These are phyloP conservation scores for Cochlearia excelsa DNA, from an alignment of 345 rosid species.

Conservation along the genomic window DNA sequence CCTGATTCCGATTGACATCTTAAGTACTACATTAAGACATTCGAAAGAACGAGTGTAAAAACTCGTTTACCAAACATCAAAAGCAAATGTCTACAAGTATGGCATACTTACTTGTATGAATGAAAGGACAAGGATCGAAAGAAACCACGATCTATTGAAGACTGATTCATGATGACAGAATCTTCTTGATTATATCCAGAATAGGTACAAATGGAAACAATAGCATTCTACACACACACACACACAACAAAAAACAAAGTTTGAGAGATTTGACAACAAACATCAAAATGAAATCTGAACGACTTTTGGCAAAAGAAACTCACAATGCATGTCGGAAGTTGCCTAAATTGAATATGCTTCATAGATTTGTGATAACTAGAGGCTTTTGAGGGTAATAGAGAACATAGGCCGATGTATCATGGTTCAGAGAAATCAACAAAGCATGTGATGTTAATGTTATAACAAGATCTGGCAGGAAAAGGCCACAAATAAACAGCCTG, in stretches of 20 bases:
- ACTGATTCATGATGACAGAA: slow-evolving; percentile 97
- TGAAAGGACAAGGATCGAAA: slow-evolving; percentile 92
- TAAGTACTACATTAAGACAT: too few species aligned
- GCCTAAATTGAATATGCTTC: slow-evolving; percentile 99
- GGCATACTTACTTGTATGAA: slow-evolving; percentile 64
- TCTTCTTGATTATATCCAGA: slow-evolving; percentile 99
- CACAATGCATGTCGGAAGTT: slow-evolving; percentile 99
- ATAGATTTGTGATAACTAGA: slow-evolving; percentile 94
- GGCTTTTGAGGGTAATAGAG: slow-evolving; percentile 99
- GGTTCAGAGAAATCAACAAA: slow-evolving; percentile 18
- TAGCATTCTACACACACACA: slow-evolving; percentile 97
- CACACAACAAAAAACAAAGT: not conserved
- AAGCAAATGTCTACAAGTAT: slow-evolving; percentile 17
- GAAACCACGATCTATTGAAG: slow-evolving; percentile 99
- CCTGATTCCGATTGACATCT: too few species aligned
- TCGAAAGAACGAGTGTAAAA: too few species aligned
- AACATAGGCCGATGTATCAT: slow-evolving; percentile 99
- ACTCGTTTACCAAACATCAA: too few species aligned
- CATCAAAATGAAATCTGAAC: slow-evolving; percentile 11
- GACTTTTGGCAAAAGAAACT: slow-evolving; percentile 26
- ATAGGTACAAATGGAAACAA: slow-evolving; percentile 92
- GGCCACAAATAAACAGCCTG: slow-evolving; percentile 17
- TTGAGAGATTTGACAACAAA: not conserved
- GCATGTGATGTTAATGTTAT: slow-evolving; percentile 3
- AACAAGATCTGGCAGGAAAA: not conserved